Evolutionary conservation across 2,329 filamentous ascomycete species (phyloP).

Genomic region (Aureobasidium vineae): DNA sequence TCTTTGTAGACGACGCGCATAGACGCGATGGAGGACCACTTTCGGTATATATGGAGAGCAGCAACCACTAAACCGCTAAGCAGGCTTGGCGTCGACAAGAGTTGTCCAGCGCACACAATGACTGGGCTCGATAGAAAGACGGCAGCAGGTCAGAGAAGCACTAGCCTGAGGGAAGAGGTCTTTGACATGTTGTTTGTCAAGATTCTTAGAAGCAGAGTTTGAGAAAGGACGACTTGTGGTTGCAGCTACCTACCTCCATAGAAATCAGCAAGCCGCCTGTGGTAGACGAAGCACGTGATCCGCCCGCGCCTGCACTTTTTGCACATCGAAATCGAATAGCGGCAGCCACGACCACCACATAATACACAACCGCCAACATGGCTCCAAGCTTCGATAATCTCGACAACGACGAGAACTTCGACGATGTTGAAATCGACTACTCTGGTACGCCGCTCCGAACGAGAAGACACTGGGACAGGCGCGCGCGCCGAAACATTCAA

Average conservation of each 20-base stretch:
- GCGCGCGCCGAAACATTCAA: not conserved
- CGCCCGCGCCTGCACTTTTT: slow-evolving; percentile 19
- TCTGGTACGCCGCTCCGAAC: slow-evolving; percentile 52
- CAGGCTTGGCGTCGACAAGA: slow-evolving; percentile 2
- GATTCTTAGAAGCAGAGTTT: not conserved
- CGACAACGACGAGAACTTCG: slow-evolving; percentile 80
- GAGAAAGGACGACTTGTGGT: not conserved
- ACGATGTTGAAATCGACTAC: slow-evolving; percentile 92
- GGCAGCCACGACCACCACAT: not conserved
- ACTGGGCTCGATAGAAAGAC: not conserved
- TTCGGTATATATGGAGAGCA: slow-evolving; percentile 14
- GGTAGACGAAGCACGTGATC: not conserved
- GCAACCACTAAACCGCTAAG: slow-evolving; percentile 1
- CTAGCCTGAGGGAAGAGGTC: not conserved
- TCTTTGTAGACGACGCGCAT: slow-evolving; percentile 22
- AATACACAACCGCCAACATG: slow-evolving; percentile 59
- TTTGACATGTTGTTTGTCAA: slow-evolving; percentile 18
- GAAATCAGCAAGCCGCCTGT: not conserved
- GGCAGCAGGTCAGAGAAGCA: not conserved
- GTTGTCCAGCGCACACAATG: not conserved
- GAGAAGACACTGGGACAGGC: not conserved
- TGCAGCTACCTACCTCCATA: not conserved
- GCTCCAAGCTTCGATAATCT: slow-evolving; percentile 91
- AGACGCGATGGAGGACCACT: slow-evolving; percentile 17
- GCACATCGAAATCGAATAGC: slow-evolving; percentile 15